phyloP scores from a whole-genome alignment of 331 rosid genomes.

The Quercus lobata region DNA sequence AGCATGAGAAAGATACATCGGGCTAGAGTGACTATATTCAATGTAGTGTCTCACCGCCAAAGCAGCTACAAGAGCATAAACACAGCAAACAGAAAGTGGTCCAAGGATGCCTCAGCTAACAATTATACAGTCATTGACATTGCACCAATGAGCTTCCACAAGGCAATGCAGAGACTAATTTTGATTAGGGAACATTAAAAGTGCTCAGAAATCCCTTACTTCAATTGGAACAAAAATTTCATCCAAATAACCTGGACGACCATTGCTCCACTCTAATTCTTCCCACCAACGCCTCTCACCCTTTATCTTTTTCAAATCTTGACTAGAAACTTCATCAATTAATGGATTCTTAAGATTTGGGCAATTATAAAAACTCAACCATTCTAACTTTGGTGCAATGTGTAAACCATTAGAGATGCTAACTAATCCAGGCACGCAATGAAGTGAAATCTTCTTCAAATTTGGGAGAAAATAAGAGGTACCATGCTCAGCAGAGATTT shows the following conservation, averaged over 20 bases:
- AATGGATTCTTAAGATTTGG: slow-evolving; percentile 1
- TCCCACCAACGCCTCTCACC: slow-evolving; percentile 6
- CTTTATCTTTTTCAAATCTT: background rate
- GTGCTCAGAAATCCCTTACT: too few species aligned
- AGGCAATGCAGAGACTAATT: too few species aligned
- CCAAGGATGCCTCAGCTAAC: too few species aligned
- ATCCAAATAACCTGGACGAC: background rate
- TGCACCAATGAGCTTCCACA: too few species aligned
- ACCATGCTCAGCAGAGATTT: background rate
- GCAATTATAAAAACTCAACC: background rate
- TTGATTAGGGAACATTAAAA: too few species aligned
- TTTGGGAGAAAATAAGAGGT: background rate
- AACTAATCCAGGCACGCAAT: background rate
- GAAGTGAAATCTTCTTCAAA: background rate
- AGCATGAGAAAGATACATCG: too few species aligned
- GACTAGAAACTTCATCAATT: background rate
- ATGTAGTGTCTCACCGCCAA: too few species aligned
- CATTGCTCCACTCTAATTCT: background rate
- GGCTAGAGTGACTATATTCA: too few species aligned
- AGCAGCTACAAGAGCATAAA: too few species aligned
- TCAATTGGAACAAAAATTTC: background rate
- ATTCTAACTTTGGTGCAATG: background rate
- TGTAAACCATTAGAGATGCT: background rate
- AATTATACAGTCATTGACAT: too few species aligned
- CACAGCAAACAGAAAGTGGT: too few species aligned